Evolutionary conservation across 345 rosid genomes (phyloP).

Genomic region (Draba incana): DNA sequence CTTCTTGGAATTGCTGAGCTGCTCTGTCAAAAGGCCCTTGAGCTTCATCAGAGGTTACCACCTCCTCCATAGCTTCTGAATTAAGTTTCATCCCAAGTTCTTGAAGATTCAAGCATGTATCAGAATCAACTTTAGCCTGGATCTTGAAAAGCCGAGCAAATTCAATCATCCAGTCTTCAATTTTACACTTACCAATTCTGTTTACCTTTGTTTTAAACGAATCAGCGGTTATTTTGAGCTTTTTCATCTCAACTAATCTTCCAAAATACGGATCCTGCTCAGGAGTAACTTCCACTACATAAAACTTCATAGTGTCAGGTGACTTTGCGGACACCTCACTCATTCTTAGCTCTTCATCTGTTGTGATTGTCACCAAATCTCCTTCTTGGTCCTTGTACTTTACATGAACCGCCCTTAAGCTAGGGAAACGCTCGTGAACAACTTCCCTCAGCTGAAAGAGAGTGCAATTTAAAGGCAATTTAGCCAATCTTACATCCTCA

Average conservation of each 20-base stretch:
- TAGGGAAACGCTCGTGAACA: constrained; percentile 69
- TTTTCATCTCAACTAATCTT: constrained; percentile 47
- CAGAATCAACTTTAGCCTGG: constrained; percentile 73
- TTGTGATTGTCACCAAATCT: constrained; percentile 81
- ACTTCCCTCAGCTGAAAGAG: constrained; percentile 72
- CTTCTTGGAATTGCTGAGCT: constrained; percentile 82
- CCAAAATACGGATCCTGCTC: constrained; percentile 61
- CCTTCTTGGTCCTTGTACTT: constrained; percentile 92
- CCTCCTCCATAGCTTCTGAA: constrained; percentile 92
- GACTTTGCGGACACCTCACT: constrained; percentile 63
- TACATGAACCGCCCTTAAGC: constrained; percentile 64
- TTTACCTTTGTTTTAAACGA: constrained; percentile 38
- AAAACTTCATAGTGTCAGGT: constrained; percentile 56
- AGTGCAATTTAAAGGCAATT: constrained; percentile 68
- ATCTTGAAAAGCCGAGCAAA: constrained; percentile 82
- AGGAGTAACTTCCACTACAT: constrained; percentile 64
- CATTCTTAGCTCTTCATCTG: constrained; percentile 80
- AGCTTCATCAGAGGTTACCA: constrained; percentile 84
- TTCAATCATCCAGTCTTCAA: constrained; percentile 86
- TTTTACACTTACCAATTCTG: constrained; percentile 43
- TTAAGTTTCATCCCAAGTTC: constrained; percentile 80
- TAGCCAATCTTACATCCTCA: constrained; percentile 83
- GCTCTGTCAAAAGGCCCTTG: constrained; percentile 70
- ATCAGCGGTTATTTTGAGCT: constrained; percentile 28
- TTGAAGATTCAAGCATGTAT: constrained; percentile 71